Conservation (phyloP, 2,329 filamentous ascomycete genomes). For the Plectosphaerella plurivora region DNA sequence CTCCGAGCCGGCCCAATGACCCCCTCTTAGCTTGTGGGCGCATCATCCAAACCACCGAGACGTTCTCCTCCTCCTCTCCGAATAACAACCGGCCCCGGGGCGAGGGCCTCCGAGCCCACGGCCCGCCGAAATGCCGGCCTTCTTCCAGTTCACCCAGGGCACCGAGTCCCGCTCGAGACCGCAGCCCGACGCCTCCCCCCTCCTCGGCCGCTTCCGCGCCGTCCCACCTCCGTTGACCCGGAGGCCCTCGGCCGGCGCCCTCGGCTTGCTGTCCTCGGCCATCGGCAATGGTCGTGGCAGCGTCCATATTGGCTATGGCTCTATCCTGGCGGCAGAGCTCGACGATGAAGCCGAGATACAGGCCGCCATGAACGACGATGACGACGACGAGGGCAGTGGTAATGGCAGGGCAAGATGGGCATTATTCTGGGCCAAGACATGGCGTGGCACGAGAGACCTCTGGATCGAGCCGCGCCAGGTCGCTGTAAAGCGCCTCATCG, state of each 20-base stretch:
- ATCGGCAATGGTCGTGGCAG: constrained; percentile 38
- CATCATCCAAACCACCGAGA: too few relatives aligned
- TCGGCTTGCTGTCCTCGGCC: constrained; percentile 32
- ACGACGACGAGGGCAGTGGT: constrained; percentile 16
- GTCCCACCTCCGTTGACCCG: constrained; percentile 39
- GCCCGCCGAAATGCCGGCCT: constrained; percentile 48
- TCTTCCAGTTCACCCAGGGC: constrained; percentile 65
- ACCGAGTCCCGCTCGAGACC: constrained; percentile 50
- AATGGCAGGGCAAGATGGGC: constrained; percentile 15
- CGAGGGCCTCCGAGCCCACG: not conserved
- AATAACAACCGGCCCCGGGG: not conserved
- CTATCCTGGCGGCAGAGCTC: constrained; percentile 40
- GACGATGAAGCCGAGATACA: constrained; percentile 23
- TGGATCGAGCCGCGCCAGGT: constrained; percentile 58
- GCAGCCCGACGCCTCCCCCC: constrained; percentile 51
- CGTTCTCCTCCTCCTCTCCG: not conserved
- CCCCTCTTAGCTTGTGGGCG: too few relatives aligned
- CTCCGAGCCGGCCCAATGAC: too few relatives aligned
- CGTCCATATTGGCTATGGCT: constrained; percentile 53
- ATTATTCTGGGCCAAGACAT: constrained; percentile 25
- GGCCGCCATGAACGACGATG: constrained; percentile 24
- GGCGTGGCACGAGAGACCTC: constrained; percentile 40
- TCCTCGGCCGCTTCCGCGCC: constrained; percentile 62
- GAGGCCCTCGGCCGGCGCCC: constrained; percentile 21
- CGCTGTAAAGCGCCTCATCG: constrained; percentile 53